A percentile compares a stretch with the other conserved stretches of the same genome.
phyloP scores from a whole-genome alignment of 2,329 filamentous ascomycete genomes.

The Penicillium oxalicum region DNA sequence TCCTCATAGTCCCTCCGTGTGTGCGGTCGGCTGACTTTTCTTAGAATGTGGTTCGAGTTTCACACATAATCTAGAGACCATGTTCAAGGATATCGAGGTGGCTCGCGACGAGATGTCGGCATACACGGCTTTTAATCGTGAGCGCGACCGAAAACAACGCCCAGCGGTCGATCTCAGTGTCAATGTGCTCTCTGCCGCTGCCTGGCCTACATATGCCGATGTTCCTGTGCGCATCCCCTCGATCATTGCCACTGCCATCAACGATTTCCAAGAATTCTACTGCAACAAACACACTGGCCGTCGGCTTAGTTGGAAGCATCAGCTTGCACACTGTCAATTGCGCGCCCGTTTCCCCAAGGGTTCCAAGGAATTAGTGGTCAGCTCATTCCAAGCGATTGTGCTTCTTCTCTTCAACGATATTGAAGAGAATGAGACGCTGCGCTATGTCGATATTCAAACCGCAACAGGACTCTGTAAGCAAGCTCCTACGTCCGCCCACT shows the following conservation, averaged over 20 bases:
- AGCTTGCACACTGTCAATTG: slow-evolving; percentile 83
- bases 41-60: slow-evolving; percentile 85
- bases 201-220: slow-evolving; percentile 90
- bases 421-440: slow-evolving; percentile 56
- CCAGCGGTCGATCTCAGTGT: slow-evolving; percentile 68
- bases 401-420: slow-evolving; percentile 82
- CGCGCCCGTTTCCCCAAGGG: slow-evolving; percentile 74
- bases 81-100: slow-evolving; percentile 98
- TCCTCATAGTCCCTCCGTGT: not conserved
- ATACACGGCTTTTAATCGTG: slow-evolving; percentile 65
- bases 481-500: too few species aligned
- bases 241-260: slow-evolving; percentile 68
- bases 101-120: slow-evolving; percentile 87
- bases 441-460: slow-evolving; percentile 68
- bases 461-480: slow-evolving; percentile 64
- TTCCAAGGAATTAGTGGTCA: slow-evolving; percentile 81
- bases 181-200: slow-evolving; percentile 80
- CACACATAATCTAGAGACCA: slow-evolving; percentile 94
- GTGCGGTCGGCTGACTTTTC: not conserved
- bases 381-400: slow-evolving; percentile 85
- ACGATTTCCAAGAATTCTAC: slow-evolving; percentile 80
- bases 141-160: slow-evolving; percentile 55
- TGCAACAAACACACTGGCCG: slow-evolving; percentile 83
- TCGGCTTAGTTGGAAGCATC: slow-evolving; percentile 84
- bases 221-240: slow-evolving; percentile 66